Percentiles rank a stretch among this genome's conserved stretches.
phyloP scores from a whole-genome alignment of 441 rosid genomes.

The Jatropha podagrica region DNA sequence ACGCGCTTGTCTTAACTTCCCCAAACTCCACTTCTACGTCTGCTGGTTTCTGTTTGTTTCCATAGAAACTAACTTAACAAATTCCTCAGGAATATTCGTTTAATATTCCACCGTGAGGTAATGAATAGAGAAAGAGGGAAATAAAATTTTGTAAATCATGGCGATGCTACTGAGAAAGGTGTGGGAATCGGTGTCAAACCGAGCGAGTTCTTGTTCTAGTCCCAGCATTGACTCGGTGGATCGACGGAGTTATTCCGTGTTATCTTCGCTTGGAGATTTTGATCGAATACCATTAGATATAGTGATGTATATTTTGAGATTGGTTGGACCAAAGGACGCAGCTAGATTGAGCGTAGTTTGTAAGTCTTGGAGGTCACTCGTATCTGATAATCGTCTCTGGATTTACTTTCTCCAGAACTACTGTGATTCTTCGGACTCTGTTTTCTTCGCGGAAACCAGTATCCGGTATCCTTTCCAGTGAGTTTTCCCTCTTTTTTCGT shows the following conservation, averaged over 20 bases:
- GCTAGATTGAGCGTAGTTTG: conserved; percentile 44
- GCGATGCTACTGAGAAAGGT: conserved; percentile 44
- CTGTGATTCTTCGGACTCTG: conserved; percentile 49
- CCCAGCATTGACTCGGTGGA: conserved; percentile 14
- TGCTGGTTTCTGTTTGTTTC: not conserved
- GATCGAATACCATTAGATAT: conserved; percentile 66
- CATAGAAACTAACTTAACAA: not conserved
- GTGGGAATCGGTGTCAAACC: conserved; percentile 46
- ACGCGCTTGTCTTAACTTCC: not conserved
- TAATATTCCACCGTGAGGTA: too few species aligned
- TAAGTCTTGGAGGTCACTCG: conserved; percentile 49
- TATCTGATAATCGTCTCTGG: conserved; percentile 65
- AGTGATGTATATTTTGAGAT: conserved; percentile 49
- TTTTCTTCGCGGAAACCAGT: conserved; percentile 63
- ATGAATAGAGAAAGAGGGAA: not conserved
- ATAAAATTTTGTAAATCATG: conserved; percentile 5
- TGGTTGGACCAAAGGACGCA: conserved; percentile 59
- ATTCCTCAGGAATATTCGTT: not conserved
- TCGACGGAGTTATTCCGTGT: conserved; percentile 13
- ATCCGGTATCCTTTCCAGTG: conserved; percentile 67
- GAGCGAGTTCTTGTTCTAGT: conserved; percentile 23
- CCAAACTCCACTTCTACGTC: not conserved
- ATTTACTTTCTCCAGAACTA: conserved; percentile 50
- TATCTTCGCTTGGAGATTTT: conserved; percentile 51
- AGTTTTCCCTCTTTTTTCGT: conserved; percentile 15